Base-by-base conservation (phyloP, 2,329 filamentous ascomycete species). In the Aureobasidium uvarum region DNA sequence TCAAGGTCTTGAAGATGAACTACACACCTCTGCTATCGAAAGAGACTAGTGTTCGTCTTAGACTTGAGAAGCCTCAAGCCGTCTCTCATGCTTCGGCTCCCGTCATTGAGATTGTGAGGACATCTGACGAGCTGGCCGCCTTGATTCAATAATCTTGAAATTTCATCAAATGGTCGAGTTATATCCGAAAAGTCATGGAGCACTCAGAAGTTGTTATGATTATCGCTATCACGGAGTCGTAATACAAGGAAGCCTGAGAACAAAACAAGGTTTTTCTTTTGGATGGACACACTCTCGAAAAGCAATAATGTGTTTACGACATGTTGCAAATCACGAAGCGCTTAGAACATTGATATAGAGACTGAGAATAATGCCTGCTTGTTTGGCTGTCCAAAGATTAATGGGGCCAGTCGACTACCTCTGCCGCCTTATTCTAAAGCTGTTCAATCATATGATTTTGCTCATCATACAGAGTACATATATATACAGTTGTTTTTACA, bases 11-110 rank as follows among this genome's bases (percentile, higher is more conserved):
- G 38, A 64, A 68, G 51, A 66, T 67, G 43, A 67, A 66, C 46
- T 75, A 77, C 43, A 18, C 45, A 7, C 63, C 63, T 50, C 13
- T 65, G 7, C 54, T 51, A 41, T 38, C 28, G 4, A 31, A 8
- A 18, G 63, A 54, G 18, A 83, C 83, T 76, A 80, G 80, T 66
- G 78, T 92, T 59, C 83, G 81, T 67, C 81, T 92, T 43, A 79
- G 80, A 28, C 77, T 92, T 60, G 86, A 87, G 75, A 92, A 92
- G 77, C 90, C 90, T 2, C 86, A 88, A 14, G 90, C 90, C 0
- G 87, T 92, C 23, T 84, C 86, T 0, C 85, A 89, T 70, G 90
- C 90, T 1, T 89, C 91, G 69, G 87, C 86, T 13, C 88, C 89
- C 0, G 81, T 83, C 5, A 86, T 92, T 6, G 88, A 91, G 74